Conservation (phyloP, 306 rosid species). For the Quercus ilex region DNA sequence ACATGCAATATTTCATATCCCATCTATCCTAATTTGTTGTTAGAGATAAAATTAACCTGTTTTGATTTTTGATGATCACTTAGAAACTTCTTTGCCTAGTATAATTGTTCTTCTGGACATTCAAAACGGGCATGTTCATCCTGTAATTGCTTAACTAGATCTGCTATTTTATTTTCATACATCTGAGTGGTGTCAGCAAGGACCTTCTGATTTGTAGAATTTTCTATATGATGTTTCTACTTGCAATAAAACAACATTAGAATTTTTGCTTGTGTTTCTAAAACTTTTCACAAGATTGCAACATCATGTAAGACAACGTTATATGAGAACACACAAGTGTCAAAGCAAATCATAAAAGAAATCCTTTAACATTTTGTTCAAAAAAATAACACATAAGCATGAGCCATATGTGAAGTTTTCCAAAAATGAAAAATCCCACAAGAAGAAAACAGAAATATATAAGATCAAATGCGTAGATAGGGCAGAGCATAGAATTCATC, state of each 20-base stretch:
- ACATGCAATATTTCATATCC: neutral
- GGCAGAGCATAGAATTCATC: neutral
- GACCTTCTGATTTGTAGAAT: conserved; percentile 36
- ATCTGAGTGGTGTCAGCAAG: conserved; percentile 44
- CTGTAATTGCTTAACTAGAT: conserved; percentile 40
- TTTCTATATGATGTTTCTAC: conserved; percentile 43
- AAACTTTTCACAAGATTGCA: neutral
- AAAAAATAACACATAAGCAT: neutral
- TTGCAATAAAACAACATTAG: conserved; percentile 5
- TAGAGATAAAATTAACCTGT: conserved; percentile 33
- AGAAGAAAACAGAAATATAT: neutral
- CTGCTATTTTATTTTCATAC: conserved; percentile 45
- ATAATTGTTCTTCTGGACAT: conserved; percentile 42
- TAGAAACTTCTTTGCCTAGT: conserved; percentile 32
- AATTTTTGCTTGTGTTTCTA: neutral
- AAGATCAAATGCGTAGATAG: neutral
- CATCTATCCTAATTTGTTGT: neutral
- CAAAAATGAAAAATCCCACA: neutral
- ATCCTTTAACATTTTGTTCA: neutral
- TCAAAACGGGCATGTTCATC: conserved; percentile 32
- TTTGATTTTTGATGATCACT: conserved; percentile 34
- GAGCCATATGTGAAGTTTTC: neutral
- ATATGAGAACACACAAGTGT: neutral
- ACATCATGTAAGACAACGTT: neutral
- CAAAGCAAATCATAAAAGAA: neutral